phyloP scores from a whole-genome alignment of 2,329 filamentous ascomycete genomes.

The Scedosporium minutisporum region DNA sequence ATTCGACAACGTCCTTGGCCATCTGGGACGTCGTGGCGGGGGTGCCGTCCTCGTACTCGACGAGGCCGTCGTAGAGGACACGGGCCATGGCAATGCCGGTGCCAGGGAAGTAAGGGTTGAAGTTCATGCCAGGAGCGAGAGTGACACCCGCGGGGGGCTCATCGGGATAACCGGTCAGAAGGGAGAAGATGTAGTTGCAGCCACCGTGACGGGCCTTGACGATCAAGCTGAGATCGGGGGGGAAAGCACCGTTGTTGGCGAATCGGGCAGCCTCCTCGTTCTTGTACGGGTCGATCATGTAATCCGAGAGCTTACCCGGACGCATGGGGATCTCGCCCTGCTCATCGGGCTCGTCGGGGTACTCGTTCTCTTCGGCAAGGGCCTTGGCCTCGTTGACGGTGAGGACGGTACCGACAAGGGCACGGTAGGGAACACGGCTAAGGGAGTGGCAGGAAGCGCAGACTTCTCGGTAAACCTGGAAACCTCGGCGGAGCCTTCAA shows the following conservation, averaged over 20 bases:
- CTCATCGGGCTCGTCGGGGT: slow-evolving; percentile 95
- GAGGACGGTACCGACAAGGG: slow-evolving; percentile 81
- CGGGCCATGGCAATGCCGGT: slow-evolving; percentile 98
- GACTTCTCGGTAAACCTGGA: slow-evolving; percentile 98
- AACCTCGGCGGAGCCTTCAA: slow-evolving; percentile 85
- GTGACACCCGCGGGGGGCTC: slow-evolving; percentile 83
- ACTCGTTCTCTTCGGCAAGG: slow-evolving; percentile 96
- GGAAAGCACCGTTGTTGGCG: slow-evolving; percentile 95
- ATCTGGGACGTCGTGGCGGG: slow-evolving; percentile 94
- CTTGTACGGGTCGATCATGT: slow-evolving; percentile 90
- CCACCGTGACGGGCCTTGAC: slow-evolving; percentile 96
- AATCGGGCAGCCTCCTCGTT: slow-evolving; percentile 98
- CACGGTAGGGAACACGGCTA: slow-evolving; percentile 83
- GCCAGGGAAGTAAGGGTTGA: slow-evolving; percentile 99
- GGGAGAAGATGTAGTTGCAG: slow-evolving; percentile 95
- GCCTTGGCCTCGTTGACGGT: slow-evolving; percentile 98
- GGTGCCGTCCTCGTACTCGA: slow-evolving; percentile 96
- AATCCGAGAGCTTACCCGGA: slow-evolving; percentile 96
- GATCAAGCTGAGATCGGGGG: slow-evolving; percentile 94
- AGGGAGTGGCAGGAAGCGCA: slow-evolving; percentile 98
- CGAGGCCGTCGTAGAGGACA: slow-evolving; percentile 93
- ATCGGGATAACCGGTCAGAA: slow-evolving; percentile 95
- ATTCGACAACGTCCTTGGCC: slow-evolving; percentile 98
- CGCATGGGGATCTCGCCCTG: slow-evolving; percentile 98
- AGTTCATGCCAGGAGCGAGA: slow-evolving; percentile 87